Base-by-base conservation (phyloP, 768 basidiomycete species). In the Pleurotus platypus region DNA sequence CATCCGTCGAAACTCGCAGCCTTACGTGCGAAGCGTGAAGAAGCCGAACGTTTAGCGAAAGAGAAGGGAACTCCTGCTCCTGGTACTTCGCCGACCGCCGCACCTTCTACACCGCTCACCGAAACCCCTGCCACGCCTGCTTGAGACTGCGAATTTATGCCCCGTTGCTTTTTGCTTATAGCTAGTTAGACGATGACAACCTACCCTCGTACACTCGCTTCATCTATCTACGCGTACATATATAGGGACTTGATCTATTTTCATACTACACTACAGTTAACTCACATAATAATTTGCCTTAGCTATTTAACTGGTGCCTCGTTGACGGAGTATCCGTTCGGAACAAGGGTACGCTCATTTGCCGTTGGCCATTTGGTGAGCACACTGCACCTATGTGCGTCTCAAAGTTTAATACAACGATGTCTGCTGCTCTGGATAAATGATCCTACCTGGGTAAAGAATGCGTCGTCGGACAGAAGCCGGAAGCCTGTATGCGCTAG, bases 401-500 rank as follows among this genome's bases (percentile, higher is more conserved):
- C 11, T 35, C 30, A 35, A 35, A 35, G 30, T 11, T 35, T 11
- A 35, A 11, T 11, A 9, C 11, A 9, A 9, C 30, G 9, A 26
- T 5, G 5, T 5, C 11, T 35, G 30, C 8, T 64, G 64, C 24
- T 69, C 57, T 11, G 49, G 12, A 20, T 39, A 39, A 11, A n/a
- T 39, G 27, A 27, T 57, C 75, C 56, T 61, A 86, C 89, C 75
- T 82, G 68, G 11, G 66, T 61, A 58, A 78, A 83, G 66, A 90
- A 89, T n/a, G 62, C 65, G 3, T 76, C 72, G 57, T 90, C 85
- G 6, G 75, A 73, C 5, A 90, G 69, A 5, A 86, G 74, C 15
- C 81, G 79, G 59, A 87, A 77, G 1, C 81, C 86, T 2, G 81
- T 83, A 57, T 79, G 70, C 2, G 89, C 87, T 37, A 91, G 68